Evolutionary conservation across 306 rosid species (phyloP), one percentile per base, ranked within the genome.

Genomic region (Astragalus membranaceus): DNA sequence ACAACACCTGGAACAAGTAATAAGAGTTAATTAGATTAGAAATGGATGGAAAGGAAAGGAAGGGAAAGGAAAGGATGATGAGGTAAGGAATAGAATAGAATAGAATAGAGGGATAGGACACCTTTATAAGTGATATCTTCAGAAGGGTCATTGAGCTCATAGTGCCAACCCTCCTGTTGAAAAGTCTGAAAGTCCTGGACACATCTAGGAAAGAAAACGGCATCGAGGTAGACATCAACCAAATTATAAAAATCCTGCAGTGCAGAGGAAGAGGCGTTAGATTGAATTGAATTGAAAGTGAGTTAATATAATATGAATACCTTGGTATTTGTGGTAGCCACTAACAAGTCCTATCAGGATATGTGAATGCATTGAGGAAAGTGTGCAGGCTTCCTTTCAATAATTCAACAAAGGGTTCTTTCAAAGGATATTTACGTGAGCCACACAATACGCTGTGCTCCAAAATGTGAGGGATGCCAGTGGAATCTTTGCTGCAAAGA

Each of bases 111-210:
- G 5, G 10, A 3, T 7, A 33, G 6, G 5, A 26, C 64, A 94
- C 98, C 99, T 86, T 95, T 91, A 43, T 89, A 91, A 68, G 88
- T 80, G 73, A 91, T 89, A 33, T 95, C 97, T 64, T 95, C 95
- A 23, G 96, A 83, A 63, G 99, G 97, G 81, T 95, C 70, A n/a
- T 91, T 77, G 67, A 95, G 95, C 80, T 95, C 99, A 59, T 86
- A 95, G 76, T 95, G 99, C 99, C 99, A 95, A 70, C 99, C 99
- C 91, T 95, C 97, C 79, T 95, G 97, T 74, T 95, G 99, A 80
- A 95, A 95, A 33, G 97, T 91, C 76, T 78, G 86, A 64, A 80
- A 49, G 79, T 95, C 96, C 69, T 95, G 92, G 42, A 91, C 88
- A 23, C 99, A 95, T 60, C 81, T 86, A 4, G 99, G 99, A 79